These are phyloP conservation scores for Colletotrichum theobromicola DNA, from an alignment of 2,329 filamentous ascomycete species.

Conservation along the genomic window DNA sequence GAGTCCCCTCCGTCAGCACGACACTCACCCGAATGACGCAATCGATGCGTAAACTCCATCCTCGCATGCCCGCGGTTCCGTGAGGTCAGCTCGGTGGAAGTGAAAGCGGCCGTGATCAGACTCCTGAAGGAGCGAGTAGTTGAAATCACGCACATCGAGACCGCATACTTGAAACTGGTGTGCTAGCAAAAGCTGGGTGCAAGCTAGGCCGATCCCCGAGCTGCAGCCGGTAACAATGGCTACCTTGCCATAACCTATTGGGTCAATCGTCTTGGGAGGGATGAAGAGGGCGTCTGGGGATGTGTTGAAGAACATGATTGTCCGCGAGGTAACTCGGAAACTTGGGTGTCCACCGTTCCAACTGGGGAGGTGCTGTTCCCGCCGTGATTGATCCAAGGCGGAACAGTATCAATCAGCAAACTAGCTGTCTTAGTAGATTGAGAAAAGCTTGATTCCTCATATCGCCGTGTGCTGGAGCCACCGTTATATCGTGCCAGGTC, in stretches of 20 bases:
- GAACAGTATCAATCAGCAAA: background rate
- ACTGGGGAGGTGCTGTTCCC: background rate
- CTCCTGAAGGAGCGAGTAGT: constrained; percentile 25
- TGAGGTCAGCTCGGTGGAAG: constrained; percentile 37
- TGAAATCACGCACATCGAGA: background rate
- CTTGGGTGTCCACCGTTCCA: background rate
- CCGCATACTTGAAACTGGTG: constrained; percentile 10
- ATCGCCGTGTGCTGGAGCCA: background rate
- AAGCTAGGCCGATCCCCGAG: constrained; percentile 38
- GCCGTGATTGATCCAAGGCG: background rate
- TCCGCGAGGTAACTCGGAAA: background rate
- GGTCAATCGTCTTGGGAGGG: constrained; percentile 26
- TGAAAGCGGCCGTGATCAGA: constrained; percentile 34
- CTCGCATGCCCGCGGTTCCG: constrained; percentile 32
- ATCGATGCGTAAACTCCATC: constrained; percentile 1
- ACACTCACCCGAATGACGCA: background rate
- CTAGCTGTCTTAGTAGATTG: background rate
- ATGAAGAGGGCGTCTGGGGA: constrained; percentile 27
- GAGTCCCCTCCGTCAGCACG: background rate
- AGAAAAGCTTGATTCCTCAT: background rate
- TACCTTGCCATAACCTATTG: constrained; percentile 24
- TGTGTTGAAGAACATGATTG: constrained; percentile 30
- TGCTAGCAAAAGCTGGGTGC: constrained; percentile 32
- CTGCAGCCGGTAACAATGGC: constrained; percentile 35
- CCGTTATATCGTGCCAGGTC: background rate